Conservation (phyloP, 106 monocot genomes). For the Amphibolis antarctica region DNA sequence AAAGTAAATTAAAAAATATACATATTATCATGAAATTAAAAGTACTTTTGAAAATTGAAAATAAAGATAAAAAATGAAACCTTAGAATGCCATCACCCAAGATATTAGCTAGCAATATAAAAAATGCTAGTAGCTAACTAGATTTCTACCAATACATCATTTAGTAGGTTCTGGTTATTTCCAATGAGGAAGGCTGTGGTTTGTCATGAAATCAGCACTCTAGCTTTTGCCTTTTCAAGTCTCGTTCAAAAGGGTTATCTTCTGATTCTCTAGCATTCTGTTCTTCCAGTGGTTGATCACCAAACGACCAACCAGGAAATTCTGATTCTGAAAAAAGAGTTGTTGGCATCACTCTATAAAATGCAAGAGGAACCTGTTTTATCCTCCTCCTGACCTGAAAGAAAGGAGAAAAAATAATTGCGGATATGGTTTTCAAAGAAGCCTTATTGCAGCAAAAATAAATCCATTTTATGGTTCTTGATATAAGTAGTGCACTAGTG, state of each 20-base stretch:
- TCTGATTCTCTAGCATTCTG: not conserved
- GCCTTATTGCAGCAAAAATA: not conserved
- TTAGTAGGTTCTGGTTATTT: too few relatives aligned
- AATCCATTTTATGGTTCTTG: not conserved
- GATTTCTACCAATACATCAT: too few relatives aligned
- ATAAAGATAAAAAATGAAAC: too few relatives aligned
- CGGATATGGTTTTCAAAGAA: not conserved
- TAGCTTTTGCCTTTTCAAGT: not conserved
- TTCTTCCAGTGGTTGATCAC: constrained; percentile 5
- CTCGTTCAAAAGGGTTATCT: not conserved
- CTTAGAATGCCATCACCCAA: too few relatives aligned
- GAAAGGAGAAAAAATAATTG: not conserved
- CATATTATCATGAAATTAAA: too few relatives aligned
- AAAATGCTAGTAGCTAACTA: too few relatives aligned
- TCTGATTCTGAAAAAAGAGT: constrained; percentile 60
- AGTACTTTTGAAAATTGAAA: too few relatives aligned
- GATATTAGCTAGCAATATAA: too few relatives aligned
- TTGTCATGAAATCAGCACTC: not conserved
- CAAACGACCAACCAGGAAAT: constrained; percentile 77
- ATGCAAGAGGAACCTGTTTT: constrained; percentile 89
- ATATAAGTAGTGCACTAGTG: too few relatives aligned
- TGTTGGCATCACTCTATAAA: constrained; percentile 51
- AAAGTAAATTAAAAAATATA: too few relatives aligned
- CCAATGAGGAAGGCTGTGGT: too few relatives aligned
- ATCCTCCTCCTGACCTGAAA: constrained; percentile 58